These are phyloP conservation scores for Iodosphaeria phyllophila DNA, from an alignment of 2,329 filamentous ascomycete genomes.

Conservation along the genomic window DNA sequence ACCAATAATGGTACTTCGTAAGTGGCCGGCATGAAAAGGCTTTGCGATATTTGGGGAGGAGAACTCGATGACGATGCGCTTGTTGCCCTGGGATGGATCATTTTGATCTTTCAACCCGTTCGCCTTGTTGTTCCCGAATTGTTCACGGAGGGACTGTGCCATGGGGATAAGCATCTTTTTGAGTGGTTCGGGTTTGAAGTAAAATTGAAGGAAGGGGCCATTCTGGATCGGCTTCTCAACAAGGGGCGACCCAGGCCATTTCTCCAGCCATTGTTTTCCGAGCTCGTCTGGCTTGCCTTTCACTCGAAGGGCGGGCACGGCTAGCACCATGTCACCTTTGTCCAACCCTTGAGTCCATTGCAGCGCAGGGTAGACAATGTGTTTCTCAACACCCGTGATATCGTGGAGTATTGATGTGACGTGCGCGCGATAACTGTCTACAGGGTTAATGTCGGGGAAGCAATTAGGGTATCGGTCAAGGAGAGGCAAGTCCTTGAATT, in stretches of 20 bases:
- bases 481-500: slow-evolving; percentile 8
- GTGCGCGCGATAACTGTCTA: slow-evolving; percentile 65
- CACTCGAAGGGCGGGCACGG: slow-evolving; percentile 61
- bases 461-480: slow-evolving; percentile 30
- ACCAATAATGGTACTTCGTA: slow-evolving; percentile 61
- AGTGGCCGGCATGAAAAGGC: slow-evolving; percentile 56
- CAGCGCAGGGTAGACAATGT: slow-evolving; percentile 56
- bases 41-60: slow-evolving; percentile 63
- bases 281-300: slow-evolving; percentile 52
- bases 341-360: slow-evolving; percentile 66
- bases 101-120: slow-evolving; percentile 35
- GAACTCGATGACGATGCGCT: slow-evolving; percentile 48
- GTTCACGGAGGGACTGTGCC: slow-evolving; percentile 40
- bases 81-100: slow-evolving; percentile 17
- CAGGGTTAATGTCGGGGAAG: slow-evolving; percentile 52
- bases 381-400: slow-evolving; percentile 50
- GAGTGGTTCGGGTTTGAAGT: slow-evolving; percentile 54
- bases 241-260: slow-evolving; percentile 59
- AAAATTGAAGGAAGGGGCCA: slow-evolving; percentile 61
- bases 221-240: slow-evolving; percentile 49
- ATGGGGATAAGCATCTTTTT: slow-evolving; percentile 47
- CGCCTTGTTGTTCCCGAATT: slow-evolving; percentile 46
- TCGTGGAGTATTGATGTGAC: slow-evolving; percentile 49
- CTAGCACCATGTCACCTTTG: slow-evolving; percentile 65
- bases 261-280: slow-evolving; percentile 39